Base-by-base conservation (phyloP, 495 filamentous ascomycete species). In the Corynascus novoguineensis region DNA sequence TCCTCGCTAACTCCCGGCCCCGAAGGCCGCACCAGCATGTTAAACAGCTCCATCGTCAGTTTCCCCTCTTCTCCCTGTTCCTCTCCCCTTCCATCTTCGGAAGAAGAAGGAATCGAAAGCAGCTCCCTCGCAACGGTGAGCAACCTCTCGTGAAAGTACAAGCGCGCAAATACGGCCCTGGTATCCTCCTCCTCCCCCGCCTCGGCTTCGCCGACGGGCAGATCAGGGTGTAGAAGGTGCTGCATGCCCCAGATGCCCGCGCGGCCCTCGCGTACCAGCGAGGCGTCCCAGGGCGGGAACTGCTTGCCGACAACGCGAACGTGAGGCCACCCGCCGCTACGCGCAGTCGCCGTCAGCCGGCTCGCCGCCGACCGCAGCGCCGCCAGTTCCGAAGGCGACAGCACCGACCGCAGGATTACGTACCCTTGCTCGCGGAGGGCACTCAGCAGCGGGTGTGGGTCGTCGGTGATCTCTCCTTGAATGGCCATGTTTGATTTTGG, bases 241-340 rank as follows among this genome's bases (percentile, higher is more conserved):
- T 92, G 88, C 9, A 92, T 83, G 56, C 89, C 89, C 89, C 89
- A 93, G 71, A 93, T 90, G 21, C 87, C 88, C 0, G 71, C 73
- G 49, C 78, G 72, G 0, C n/a, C n/a, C n/a, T 17, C 10, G 1
- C 37, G 12, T 0, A 45, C 55, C 1, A 57, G 32, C 11, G 75
- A 62, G 35, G 73, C 71, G 24, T 80, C 76, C 87, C 88, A 92
- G 8, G 89, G 89, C 1, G 89, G 89, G 75, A 93, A 93, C 69
- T 92, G 88, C 64, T 91, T 91, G 49, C 86, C 87, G 19, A 91
- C 82, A 4, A 86, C 90, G 64, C 89, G 85, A 70, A 93, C 81
- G 74, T 87, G 78, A 14, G 86, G 87, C 88, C 88, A 93, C 47
- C 71, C 35, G 28, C 87, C 87, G 8, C 73, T 51, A 58, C 83